These are phyloP conservation scores for Daldinia grandis DNA, from an alignment of 495 filamentous ascomycete genomes.

Conservation along the genomic window DNA sequence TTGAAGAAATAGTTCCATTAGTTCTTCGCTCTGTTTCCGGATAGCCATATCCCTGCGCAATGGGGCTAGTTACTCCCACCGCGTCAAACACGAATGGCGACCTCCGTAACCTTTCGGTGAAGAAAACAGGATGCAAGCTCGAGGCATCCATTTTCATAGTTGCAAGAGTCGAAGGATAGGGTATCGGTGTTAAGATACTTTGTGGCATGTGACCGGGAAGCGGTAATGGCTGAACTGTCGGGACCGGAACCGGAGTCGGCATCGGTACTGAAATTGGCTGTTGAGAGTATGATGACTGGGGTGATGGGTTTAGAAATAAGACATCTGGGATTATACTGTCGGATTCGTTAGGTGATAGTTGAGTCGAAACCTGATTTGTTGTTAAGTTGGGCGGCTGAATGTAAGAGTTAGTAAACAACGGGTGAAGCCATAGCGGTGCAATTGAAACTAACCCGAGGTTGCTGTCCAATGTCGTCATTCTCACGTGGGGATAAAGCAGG, in stretches of 20 bases:
- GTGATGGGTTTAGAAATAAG: neutral
- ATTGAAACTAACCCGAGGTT: conserved; percentile 27
- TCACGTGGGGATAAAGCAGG: conserved; percentile 27
- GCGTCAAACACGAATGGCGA: conserved; percentile 43
- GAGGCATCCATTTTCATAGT: conserved; percentile 48
- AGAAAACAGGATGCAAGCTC: conserved; percentile 66
- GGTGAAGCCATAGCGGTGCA: neutral
- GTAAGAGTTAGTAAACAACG: neutral
- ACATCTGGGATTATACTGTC: conserved; percentile 1
- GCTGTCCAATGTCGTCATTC: conserved; percentile 29
- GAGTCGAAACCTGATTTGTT: neutral
- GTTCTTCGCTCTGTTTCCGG: conserved; percentile 48
- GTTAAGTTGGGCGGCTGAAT: neutral
- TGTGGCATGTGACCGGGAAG: conserved; percentile 23
- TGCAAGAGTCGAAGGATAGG: neutral
- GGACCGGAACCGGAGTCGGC: neutral
- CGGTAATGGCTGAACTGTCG: conserved; percentile 16
- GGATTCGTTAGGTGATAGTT: neutral
- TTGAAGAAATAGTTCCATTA: conserved; percentile 44
- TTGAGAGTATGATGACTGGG: conserved; percentile 5
- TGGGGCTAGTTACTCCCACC: conserved; percentile 50
- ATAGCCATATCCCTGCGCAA: conserved; percentile 64
- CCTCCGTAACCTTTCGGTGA: conserved; percentile 61
- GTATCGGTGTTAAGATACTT: neutral
- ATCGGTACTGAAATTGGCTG: conserved; percentile 5